Base-by-base conservation (phyloP, 176 grass and related monocot species). In the Musa beccarii region DNA sequence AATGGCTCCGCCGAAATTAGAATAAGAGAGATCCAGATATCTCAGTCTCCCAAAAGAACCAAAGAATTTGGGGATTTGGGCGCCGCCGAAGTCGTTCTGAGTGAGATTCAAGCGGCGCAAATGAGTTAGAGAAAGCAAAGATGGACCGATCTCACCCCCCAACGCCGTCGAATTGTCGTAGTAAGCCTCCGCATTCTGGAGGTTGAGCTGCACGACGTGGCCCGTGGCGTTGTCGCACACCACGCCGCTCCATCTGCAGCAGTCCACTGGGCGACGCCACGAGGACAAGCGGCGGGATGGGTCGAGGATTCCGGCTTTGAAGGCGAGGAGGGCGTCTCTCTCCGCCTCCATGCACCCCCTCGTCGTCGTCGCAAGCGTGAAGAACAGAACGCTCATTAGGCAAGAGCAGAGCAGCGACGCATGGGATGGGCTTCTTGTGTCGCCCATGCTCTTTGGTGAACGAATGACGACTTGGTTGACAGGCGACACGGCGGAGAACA, bases 71-170 rank as follows among this genome's bases (percentile, higher is more conserved):
- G 88, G 88, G 13, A 84, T 84, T 11, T 10, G 69, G 22, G 11
- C 9, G 29, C 73, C 80, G 11, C 49, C 24, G 19, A 87, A 84
- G 54, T 84, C 21, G 65, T 50, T 57, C 12, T 54, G 12, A 17
- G 79, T 84, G 10, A 90, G 56, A 63, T 84, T 78, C 1, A 90
- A 77, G 55, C 87, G 74, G 21, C 76, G 49, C 43, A 90, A 59
- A 25, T 59, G 61, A 2, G 55, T 79, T 29, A 66, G 14, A 26
- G 63, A 66, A 8, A 21, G 14, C 63, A 66, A 26, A 0, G 63
- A 66, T 28, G 63, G 63, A 11, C 24, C 6, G 23, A 28, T 26
- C 63, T 66, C 63, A 66, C 63, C 63, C 11, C 19, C 11, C 11
- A 28, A 23, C 24, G 11, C 23, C 23, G 63, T 10, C 22, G 10